Evolutionary conservation across 306 rosid genomes (phyloP), one percentile per base, ranked within the genome.

Genomic region (Argentina anserina): DNA sequence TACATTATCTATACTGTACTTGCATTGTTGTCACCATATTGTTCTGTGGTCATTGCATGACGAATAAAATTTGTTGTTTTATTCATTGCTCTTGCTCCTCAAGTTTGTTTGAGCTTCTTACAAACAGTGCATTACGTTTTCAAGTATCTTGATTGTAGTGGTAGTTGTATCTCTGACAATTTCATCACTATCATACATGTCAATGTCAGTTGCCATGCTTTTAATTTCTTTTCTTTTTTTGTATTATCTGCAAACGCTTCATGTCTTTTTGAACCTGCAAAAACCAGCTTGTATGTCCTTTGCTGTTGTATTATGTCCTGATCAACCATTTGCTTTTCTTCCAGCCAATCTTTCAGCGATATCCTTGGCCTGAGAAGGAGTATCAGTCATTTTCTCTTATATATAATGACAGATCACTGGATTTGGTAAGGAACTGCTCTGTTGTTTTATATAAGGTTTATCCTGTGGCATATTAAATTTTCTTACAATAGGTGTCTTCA

Each of bases 311-410:
- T 60, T 81, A 40, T 82, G 76, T 77, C 76, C 90, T 90, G 65
- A 87, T 75, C 75, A 68, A 78, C 67, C 68, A 31, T 82, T 65
- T 79, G 63, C 37, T 18, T 28, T 69, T 84, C 79, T 85, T 85
- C 76, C 92, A 95, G 99, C 97, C 97, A 69, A 95, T 95, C 81
- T 95, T 95, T 86, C 97, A 95, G 82, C 90, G 99, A 85, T 87
- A 91, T 90, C 97, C 99, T 9, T 88, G 97, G 43, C 99, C 97
- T 15, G 99, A 95, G 85, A 95, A 95, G 92, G 99, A 90, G 81
- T 91, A 88, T 80, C 99, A 95, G 83, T 95, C 99, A 33, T 95
- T 95, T 90, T 95, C 99, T 75, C 90, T 95, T 49, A 88, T 91
- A 82, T 95, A 95, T 90, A 95, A 79, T 83, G 97, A 95, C 63